Evolutionary conservation across 495 filamentous ascomycete genomes (phyloP), one percentile per base, ranked within the genome.

Genomic region (Rhypophila decipiens): DNA sequence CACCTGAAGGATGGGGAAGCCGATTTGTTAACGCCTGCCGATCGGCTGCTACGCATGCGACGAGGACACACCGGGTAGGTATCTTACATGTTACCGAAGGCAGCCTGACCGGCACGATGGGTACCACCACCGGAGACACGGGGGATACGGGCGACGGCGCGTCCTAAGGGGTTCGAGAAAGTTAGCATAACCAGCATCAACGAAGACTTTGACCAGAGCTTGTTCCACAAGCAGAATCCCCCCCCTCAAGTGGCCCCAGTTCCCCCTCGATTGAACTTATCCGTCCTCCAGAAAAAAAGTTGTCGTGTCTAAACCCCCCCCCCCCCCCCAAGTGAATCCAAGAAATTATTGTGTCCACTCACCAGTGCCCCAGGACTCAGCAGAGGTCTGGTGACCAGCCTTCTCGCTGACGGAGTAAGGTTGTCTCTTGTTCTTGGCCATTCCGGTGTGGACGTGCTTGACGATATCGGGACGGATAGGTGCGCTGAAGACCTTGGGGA

Each of bases 361-460:
- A 96, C 93, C 93, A 80, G 93, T 98, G 82, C 93, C 93, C 93
- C 93, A 98, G 55, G 94, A 97, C 80, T 97, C 94, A 70, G 93
- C 93, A 67, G 89, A 96, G 60, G 93, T 98, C 74, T 98, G 93
- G 75, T 98, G 94, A 76, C 93, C 93, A 68, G 93, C 93, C 84
- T 98, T 98, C 86, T 96, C 90, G 84, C 88, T 95, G 80, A 98
- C 93, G 63, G 93, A 85, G 75, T 98, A 98, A 50, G 93, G 91
- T 80, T 98, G 93, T 70, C 93, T 84, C 84, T 94, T 95, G 83
- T 98, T 98, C 86, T 96, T 98, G 66, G 90, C 90, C 84, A 98
- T 95, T 64, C 94, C 94, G 64, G 88, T 90, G 80, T 98, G 93
- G 63, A 97, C 93, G 69, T 86, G 85, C 82, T 97, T 93, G 62